Evolutionary conservation across 768 basidiomycete species (phyloP).

Genomic region (Hydnomerulius pinastri): DNA sequence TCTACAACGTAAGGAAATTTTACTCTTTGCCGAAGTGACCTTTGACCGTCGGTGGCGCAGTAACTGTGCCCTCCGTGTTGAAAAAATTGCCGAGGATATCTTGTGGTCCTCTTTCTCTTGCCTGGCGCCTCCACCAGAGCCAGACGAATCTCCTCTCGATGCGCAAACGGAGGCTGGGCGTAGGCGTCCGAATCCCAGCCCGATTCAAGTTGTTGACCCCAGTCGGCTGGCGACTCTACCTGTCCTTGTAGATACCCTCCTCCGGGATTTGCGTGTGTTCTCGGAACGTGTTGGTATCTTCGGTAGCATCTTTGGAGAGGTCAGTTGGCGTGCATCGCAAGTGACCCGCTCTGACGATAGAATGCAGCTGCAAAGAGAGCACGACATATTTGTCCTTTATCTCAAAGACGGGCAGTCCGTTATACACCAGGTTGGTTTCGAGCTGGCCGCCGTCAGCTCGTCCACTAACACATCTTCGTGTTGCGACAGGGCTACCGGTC

Average conservation of each 20-base stretch:
- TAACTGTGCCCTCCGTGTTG: constrained; percentile 6
- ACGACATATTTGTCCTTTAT: constrained; percentile 18
- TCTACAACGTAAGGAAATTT: constrained; percentile 4
- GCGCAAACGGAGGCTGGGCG: neutral
- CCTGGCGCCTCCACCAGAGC: neutral
- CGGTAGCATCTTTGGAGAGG: constrained; percentile 13
- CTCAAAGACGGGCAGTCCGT: constrained; percentile 22
- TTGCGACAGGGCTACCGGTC: constrained; percentile 15
- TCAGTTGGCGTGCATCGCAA: neutral
- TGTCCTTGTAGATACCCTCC: constrained; percentile 1
- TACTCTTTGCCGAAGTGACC: no score
- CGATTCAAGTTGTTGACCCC: neutral
- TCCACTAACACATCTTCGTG: neutral
- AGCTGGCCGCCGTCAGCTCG: neutral
- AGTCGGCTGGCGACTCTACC: neutral
- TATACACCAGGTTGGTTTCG: constrained; percentile 6
- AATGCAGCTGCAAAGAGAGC: constrained; percentile 15
- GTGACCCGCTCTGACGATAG: neutral
- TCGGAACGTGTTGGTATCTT: constrained; percentile 9
- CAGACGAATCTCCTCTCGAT: neutral
- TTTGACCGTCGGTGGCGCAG: constrained; percentile 5
- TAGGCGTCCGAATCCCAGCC: constrained; percentile 1
- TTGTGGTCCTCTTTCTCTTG: neutral
- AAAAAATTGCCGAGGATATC: constrained; percentile 3
- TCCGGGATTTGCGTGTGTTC: constrained; percentile 13